Percentiles rank a stretch among this genome's conserved stretches.
Evolutionary conservation across 2,329 filamentous ascomycete genomes (phyloP).

Genomic region (Aureobasidium leucospermi): DNA sequence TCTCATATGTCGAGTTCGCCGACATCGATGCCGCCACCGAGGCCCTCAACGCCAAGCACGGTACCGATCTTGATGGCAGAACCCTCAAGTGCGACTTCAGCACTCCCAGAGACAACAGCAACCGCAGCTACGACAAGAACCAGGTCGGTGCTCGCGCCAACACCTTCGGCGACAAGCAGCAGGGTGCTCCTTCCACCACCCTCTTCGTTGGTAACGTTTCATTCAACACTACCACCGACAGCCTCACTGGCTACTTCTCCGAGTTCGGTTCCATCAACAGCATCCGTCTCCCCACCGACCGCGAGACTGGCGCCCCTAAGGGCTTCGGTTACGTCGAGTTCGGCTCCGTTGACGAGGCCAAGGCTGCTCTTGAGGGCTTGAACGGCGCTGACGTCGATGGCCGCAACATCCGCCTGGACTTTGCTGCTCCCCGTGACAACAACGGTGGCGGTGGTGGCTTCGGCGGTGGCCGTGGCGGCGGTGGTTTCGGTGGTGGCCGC

Average conservation of each 20-base stretch:
- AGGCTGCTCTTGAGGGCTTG: constrained; percentile 61
- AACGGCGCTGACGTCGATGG: constrained; percentile 65
- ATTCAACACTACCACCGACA: constrained; percentile 73
- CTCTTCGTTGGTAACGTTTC: constrained; percentile 88
- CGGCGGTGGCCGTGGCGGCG: constrained; percentile 31
- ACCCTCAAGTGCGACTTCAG: constrained; percentile 73
- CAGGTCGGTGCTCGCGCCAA: constrained; percentile 51
- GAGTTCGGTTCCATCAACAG: constrained; percentile 64
- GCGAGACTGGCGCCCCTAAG: constrained; percentile 76
- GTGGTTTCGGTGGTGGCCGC: constrained; percentile 32
- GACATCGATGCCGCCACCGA: constrained; percentile 59
- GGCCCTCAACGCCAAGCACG: constrained; percentile 69
- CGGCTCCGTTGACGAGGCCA: constrained; percentile 73
- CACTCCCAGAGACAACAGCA: constrained; percentile 44
- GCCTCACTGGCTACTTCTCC: constrained; percentile 65
- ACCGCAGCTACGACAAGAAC: constrained; percentile 43
- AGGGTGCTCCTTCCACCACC: constrained; percentile 75
- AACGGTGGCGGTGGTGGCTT: constrained; percentile 39
- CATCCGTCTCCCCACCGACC: constrained; percentile 82
- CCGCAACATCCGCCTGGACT: constrained; percentile 77
- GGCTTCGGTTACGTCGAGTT: constrained; percentile 91
- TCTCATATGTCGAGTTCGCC: constrained; percentile 86
- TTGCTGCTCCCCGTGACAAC: constrained; percentile 49
- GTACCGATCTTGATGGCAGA: constrained; percentile 66
- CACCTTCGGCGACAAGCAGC: constrained; percentile 64